A percentile compares a stretch with the other conserved stretches of the same genome.
Evolutionary conservation across 2,329 filamentous ascomycete species (phyloP).

Genomic region (Exophiala phaeomuriformis): DNA sequence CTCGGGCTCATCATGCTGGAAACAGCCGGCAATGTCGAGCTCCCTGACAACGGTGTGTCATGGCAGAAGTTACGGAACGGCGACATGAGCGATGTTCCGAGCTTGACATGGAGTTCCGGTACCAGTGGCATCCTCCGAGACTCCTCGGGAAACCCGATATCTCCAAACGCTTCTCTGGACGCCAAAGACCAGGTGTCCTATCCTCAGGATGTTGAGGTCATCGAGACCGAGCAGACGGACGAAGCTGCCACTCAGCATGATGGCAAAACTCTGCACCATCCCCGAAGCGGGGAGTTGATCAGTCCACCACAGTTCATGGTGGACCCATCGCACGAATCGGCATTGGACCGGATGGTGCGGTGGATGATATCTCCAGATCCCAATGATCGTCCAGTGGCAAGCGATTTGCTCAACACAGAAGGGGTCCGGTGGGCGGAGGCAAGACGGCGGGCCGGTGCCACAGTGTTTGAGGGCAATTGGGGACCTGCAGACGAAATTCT

Average conservation of each 20-base stretch:
- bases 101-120: slow-evolving; percentile 70
- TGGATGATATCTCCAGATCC: slow-evolving; percentile 83
- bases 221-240: slow-evolving; percentile 28
- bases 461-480: slow-evolving; percentile 93
- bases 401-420: slow-evolving; percentile 63
- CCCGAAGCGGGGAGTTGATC: slow-evolving; percentile 51
- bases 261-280: slow-evolving; percentile 30
- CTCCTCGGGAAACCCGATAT: slow-evolving; percentile 60
- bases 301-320: slow-evolving; percentile 82
- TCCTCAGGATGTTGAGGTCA: slow-evolving; percentile 28
- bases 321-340: slow-evolving; percentile 62
- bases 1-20: slow-evolving; percentile 92
- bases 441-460: slow-evolving; percentile 78
- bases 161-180: slow-evolving; percentile 39
- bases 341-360: slow-evolving; percentile 74
- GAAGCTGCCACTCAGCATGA: slow-evolving; percentile 22
- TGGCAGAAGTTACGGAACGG: slow-evolving; percentile 87
- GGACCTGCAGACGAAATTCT: slow-evolving; percentile 65
- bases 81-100: slow-evolving; percentile 81
- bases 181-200: slow-evolving; percentile 34
- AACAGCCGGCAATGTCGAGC: slow-evolving; percentile 84
- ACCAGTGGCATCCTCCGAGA: slow-evolving; percentile 66
- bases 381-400: slow-evolving; percentile 61
- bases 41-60: slow-evolving; percentile 84
- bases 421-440: slow-evolving; percentile 73